A percentile compares a stretch with the other conserved stretches of the same genome.
Conservation (phyloP, 805 yeast species). For the Suhomyces pyralidae region DNA sequence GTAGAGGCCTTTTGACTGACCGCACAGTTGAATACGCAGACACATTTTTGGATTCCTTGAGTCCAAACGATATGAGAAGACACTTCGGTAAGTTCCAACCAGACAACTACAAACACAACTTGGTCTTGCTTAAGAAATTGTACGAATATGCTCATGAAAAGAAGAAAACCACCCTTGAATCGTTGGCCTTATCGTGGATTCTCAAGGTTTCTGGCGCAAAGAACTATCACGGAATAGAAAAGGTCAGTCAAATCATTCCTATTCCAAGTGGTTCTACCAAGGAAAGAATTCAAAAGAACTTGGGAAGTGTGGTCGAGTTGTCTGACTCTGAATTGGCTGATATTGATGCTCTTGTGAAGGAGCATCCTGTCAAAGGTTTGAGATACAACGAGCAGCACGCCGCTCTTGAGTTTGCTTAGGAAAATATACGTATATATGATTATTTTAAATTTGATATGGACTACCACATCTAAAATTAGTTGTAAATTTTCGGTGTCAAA, state of each 20-base stretch:
- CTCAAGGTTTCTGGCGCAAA: slow-evolving; percentile 66
- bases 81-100: slow-evolving; percentile 55
- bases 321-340: slow-evolving; percentile 56
- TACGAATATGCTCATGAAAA: slow-evolving; percentile 46
- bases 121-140: slow-evolving; percentile 46
- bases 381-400: slow-evolving; percentile 43
- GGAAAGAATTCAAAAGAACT: slow-evolving; percentile 61
- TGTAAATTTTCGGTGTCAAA: no score
- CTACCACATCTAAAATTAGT: no score
- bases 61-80: slow-evolving; percentile 52
- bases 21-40: slow-evolving; percentile 12
- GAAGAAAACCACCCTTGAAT: slow-evolving; percentile 56
- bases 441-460: no score
- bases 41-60: slow-evolving; percentile 62
- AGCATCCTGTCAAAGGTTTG: slow-evolving; percentile 50
- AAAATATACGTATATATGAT: no score
- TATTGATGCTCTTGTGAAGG: slow-evolving; percentile 45
- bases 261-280: slow-evolving; percentile 74
- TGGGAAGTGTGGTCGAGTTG: slow-evolving; percentile 41
- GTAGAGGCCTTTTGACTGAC: slow-evolving; percentile 21
- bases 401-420: slow-evolving; percentile 1
- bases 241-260: slow-evolving; percentile 61
- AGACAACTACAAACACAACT: slow-evolving; percentile 56
- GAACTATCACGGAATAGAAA: slow-evolving; percentile 39
- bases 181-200: slow-evolving; percentile 39